Evolutionary conservation across 2,329 filamentous ascomycete genomes (phyloP).

Genomic region (Bertia moriformis): DNA sequence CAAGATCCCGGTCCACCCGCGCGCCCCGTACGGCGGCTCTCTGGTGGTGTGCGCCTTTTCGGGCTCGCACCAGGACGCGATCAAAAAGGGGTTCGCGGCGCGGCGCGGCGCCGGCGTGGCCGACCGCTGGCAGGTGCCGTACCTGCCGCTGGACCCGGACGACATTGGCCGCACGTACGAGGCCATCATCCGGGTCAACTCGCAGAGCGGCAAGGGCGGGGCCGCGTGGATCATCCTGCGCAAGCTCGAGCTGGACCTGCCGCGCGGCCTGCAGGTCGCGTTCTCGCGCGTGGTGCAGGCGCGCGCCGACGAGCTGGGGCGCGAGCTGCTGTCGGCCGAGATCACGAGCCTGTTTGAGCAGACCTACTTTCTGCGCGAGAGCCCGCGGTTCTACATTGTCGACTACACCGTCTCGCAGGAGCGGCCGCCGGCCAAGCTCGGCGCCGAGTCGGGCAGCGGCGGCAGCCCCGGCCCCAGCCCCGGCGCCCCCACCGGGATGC

Average conservation of each 20-base stretch:
- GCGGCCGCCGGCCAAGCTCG: slow-evolving; percentile 51
- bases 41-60: slow-evolving; percentile 87
- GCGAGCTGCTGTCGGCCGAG: slow-evolving; percentile 71
- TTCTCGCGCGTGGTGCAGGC: slow-evolving; percentile 80
- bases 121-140: slow-evolving; percentile 70
- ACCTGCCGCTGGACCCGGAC: slow-evolving; percentile 79
- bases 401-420: slow-evolving; percentile 87
- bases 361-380: slow-evolving; percentile 71
- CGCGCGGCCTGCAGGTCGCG: slow-evolving; percentile 78
- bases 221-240: slow-evolving; percentile 86
- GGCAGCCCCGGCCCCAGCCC: slow-evolving; percentile 60
- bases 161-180: slow-evolving; percentile 97
- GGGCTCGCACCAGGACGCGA: slow-evolving; percentile 86
- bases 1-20: slow-evolving; percentile 83
- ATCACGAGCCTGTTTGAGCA: slow-evolving; percentile 76
- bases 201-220: slow-evolving; percentile 86
- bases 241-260: slow-evolving; percentile 79
- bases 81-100: slow-evolving; percentile 76
- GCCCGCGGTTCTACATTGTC: slow-evolving; percentile 71
- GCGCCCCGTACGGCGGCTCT: slow-evolving; percentile 80
- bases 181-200: slow-evolving; percentile 94
- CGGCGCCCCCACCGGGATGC: slow-evolving; percentile 63
- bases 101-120: slow-evolving; percentile 45
- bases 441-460: too few relatives aligned
- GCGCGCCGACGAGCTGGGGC: slow-evolving; percentile 63